Evolutionary conservation across 768 basidiomycete species (phyloP), one percentile per base, ranked within the genome.

Genomic region (Mycena olivaceomarginata): DNA sequence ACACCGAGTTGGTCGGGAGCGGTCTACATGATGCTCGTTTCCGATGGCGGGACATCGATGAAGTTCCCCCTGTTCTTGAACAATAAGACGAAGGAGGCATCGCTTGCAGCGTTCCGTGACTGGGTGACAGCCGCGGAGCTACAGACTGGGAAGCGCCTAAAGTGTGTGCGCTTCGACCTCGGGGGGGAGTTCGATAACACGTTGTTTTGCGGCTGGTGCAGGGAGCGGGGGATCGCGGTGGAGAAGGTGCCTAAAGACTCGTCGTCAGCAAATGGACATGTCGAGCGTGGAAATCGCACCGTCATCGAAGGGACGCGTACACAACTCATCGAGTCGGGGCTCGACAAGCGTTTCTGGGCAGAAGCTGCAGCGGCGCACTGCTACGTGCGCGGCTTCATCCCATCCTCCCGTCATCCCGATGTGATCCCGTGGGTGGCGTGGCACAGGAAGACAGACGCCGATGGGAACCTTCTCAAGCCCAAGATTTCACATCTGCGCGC

Each of bases 261-360:
- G 4, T 57, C 56, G 25, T 12, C 56, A 31, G 10, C 76, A 75
- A 62, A 66, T 25, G 56, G 56, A 12, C 56, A 57, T 12, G 56
- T 31, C 2, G 56, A 57, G 18, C 56, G 25, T 25, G 56, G 56
- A 18, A 57, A 57, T 18, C 56, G 56, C 12, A 57, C 56, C 13
- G 56, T 57, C 11, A 18, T 57, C 2, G 56, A 57, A 12, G 56
- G 56, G 5, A 57, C 56, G n/a, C n/a, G n/a, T n/a, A n/a, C n/a
- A n/a, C n/a, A n/a, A n/a, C n/a, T n/a, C n/a, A 48, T 48, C 8
- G 15, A 48, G 46, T 10, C 46, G 16, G 46, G 46, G 4, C 46
- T 48, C 46, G 15, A 48, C 46, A 15, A 7, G 46, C 46, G 15
- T 15, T 48, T 48, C 16, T 48, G 46, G 46, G 46, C 46, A 11